Evolutionary conservation across 495 filamentous ascomycete genomes (phyloP), one percentile per base, ranked within the genome.

Genomic region (Symbiotaphrina buchneri): DNA sequence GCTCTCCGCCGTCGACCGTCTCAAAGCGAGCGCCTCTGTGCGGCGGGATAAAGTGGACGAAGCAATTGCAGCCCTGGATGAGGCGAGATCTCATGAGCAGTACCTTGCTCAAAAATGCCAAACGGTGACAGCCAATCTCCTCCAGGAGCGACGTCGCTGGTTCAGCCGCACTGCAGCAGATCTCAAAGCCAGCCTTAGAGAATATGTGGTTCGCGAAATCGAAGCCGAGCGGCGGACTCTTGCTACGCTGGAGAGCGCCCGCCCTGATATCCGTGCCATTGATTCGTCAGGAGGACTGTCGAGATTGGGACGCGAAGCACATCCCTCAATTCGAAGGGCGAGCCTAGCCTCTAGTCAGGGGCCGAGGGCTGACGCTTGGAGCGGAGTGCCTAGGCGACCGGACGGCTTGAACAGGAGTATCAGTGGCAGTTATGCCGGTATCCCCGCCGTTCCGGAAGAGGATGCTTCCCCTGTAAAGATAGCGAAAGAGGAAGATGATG

Each of bases 351-450:
- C 75, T 4, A 83, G 74, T 42, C 87, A 97, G 50, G 90, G 90
- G 2, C 84, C 87, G 10, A 82, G 83, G 53, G 87, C 90, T 4
- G 87, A 97, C 47, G 76, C 90, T 6, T 97, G 87, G 87, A 91
- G 81, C 43, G 90, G 90, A 20, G 80, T 93, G 19, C 79, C 82
- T 13, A 67, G 87, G 38, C 63, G 83, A 38, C 60, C 63, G 21
- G 80, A 83, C 43, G 73, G 65, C n/a, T 47, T 79, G 31, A 71
- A 67, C 36, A 61, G 85, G 38, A 78, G 71, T 46, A 63, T 82
- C 39, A 80, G 72, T 42, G 76, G 77, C 21, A 73, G 68, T 41
- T 65, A 81, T 23, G 48, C 55, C 8, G 46, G 48, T 1, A 47
- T 53, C 11, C 39, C 41, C 0, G 33, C 54, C 0, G 52, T 46